phyloP scores from a whole-genome alignment of 2,329 filamentous ascomycete species.

The Daldinia sp. region DNA sequence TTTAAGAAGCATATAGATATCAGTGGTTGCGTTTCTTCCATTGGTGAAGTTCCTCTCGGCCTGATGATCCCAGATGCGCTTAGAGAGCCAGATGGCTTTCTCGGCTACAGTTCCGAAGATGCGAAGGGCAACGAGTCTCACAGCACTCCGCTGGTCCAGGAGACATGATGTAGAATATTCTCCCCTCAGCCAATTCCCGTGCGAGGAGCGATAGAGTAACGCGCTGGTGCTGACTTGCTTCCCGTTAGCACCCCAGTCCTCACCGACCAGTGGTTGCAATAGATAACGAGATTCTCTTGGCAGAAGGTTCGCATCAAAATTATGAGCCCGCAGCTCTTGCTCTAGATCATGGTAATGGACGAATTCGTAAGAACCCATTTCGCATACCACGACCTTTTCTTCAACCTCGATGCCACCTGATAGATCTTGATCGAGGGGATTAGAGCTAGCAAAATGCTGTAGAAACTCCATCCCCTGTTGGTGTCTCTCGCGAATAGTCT shows the following conservation, averaged over 20 bases:
- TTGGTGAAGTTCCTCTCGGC: not conserved
- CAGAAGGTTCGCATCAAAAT: conserved; percentile 47
- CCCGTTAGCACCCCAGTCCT: conserved; percentile 25
- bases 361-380: conserved; percentile 44
- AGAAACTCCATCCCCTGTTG: conserved; percentile 52
- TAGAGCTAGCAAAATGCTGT: conserved; percentile 49
- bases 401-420: conserved; percentile 40
- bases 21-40: not conserved
- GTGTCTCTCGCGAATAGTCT: conserved; percentile 54
- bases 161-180: not conserved
- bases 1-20: conserved; percentile 21
- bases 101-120: conserved; percentile 10
- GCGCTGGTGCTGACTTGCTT: conserved; percentile 16
- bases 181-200: not conserved
- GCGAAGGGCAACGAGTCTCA: not conserved
- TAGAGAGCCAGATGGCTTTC: conserved; percentile 33
- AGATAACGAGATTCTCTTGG: conserved; percentile 10
- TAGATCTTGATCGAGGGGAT: conserved; percentile 48
- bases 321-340: conserved; percentile 47
- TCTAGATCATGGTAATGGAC: conserved; percentile 50
- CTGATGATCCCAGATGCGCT: not conserved
- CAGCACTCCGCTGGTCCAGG: not conserved
- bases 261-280: not conserved
- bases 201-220: conserved; percentile 34
- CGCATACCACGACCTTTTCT: conserved; percentile 47